These are phyloP conservation scores for Pugionium dolabratum DNA, from an alignment of 345 rosid species.

Conservation along the genomic window DNA sequence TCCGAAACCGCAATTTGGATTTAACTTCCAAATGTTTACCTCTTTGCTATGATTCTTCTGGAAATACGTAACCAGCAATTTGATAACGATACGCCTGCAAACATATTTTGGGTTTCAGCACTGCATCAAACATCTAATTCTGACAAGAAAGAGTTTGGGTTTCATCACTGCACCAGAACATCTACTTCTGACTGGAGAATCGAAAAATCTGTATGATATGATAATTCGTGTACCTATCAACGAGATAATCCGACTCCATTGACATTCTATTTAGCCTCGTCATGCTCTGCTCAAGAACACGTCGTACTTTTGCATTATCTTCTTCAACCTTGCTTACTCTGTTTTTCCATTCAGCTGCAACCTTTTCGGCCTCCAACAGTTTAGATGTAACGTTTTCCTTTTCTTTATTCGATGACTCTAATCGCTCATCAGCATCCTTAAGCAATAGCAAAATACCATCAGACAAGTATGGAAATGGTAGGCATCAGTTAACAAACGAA, in stretches of 20 bases:
- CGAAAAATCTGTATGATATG: neutral
- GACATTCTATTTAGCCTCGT: constrained; percentile 92
- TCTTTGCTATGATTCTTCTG: constrained; percentile 94
- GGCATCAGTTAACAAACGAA: constrained; percentile 13
- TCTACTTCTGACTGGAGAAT: constrained; percentile 12
- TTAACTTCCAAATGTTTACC: constrained; percentile 38
- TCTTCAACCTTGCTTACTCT: constrained; percentile 79
- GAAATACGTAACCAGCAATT: constrained; percentile 87
- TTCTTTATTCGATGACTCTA: constrained; percentile 57
- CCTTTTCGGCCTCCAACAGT: constrained; percentile 56
- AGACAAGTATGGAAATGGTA: constrained; percentile 1
- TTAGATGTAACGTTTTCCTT: constrained; percentile 63
- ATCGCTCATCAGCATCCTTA: constrained; percentile 58
- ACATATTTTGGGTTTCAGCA: neutral
- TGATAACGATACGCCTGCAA: constrained; percentile 94
- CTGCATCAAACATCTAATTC: no score
- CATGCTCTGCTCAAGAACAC: constrained; percentile 89
- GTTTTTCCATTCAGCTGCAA: constrained; percentile 55
- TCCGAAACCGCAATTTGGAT: constrained; percentile 49
- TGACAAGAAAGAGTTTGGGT: no score
- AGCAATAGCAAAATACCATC: constrained; percentile 4
- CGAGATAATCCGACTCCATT: constrained; percentile 80
- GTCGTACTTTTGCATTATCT: constrained; percentile 76
- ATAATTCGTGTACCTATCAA: constrained; percentile 63
- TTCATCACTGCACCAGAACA: constrained; percentile 1